Evolutionary conservation across 2,329 filamentous ascomycete genomes (phyloP).

Genomic region (Neopestalotiopsis clavispora): DNA sequence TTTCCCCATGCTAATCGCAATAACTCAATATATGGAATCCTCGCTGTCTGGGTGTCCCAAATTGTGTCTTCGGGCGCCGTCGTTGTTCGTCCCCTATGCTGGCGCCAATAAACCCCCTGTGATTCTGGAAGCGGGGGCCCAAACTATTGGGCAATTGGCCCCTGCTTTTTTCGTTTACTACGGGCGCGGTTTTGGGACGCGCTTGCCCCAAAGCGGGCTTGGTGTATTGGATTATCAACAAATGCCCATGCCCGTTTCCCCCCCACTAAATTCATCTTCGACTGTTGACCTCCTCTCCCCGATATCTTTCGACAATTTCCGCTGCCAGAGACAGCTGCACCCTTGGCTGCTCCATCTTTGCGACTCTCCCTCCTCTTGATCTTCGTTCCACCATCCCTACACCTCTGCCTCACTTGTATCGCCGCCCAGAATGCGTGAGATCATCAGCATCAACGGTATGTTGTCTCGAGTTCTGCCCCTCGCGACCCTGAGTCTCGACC

Average conservation of each 20-base stretch:
- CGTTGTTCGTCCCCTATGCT: background rate
- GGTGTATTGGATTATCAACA: conserved; percentile 17
- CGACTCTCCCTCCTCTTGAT: conserved; percentile 29
- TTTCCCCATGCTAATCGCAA: background rate
- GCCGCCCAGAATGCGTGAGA: conserved; percentile 87
- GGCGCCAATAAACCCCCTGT: conserved; percentile 9
- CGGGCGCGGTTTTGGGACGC: conserved; percentile 12
- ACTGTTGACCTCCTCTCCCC: conserved; percentile 22
- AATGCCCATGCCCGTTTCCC: conserved; percentile 17
- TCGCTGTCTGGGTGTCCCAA: background rate
- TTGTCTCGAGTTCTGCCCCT: conserved; percentile 16
- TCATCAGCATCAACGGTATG: conserved; percentile 98
- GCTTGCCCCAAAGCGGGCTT: conserved; percentile 6
- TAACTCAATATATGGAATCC: background rate
- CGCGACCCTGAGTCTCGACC: background rate
- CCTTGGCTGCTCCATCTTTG: conserved; percentile 12
- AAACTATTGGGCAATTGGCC: conserved; percentile 12
- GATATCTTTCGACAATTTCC: conserved; percentile 24
- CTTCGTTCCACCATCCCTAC: conserved; percentile 33
- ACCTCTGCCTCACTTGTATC: conserved; percentile 36
- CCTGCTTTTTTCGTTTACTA: conserved; percentile 15
- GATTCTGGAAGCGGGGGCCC: background rate
- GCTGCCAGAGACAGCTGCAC: conserved; percentile 15
- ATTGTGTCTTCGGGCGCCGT: background rate
- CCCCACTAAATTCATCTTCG: conserved; percentile 16